Evolutionary conservation across 169 alveolate species (phyloP).

Genomic region (Plasmodium fragile): DNA sequence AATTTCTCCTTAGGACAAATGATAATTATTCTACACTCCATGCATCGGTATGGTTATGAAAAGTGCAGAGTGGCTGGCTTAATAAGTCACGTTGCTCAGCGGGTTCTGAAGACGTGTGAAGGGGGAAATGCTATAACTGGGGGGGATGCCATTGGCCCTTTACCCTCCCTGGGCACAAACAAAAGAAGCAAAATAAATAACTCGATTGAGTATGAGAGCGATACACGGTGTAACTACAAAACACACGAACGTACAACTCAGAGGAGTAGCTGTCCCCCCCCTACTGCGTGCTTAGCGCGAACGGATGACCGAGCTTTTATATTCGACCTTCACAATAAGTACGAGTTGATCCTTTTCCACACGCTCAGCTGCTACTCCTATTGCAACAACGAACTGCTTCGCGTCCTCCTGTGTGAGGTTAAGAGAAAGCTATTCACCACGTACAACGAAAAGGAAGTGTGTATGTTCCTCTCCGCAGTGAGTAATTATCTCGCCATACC

Average conservation of each 20-base stretch:
- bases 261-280: not conserved
- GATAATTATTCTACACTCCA: slow-evolving; percentile 24
- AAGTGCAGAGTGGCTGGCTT: slow-evolving; percentile 4
- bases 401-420: not conserved
- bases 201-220: not conserved
- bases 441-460: slow-evolving; percentile 52
- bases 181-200: not conserved
- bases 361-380: slow-evolving; percentile 35
- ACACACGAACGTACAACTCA: not conserved
- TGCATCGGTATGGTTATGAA: slow-evolving; percentile 6
- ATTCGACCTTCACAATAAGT: slow-evolving; percentile 4
- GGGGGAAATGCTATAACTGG: not conserved
- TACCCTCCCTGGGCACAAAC: not conserved
- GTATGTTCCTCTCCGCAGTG: slow-evolving; percentile 19
- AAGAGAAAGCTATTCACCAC: not conserved
- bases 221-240: not conserved
- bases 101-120: not conserved
- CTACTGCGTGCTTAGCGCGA: too few relatives aligned
- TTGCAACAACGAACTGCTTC: slow-evolving; percentile 26
- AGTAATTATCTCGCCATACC: slow-evolving; percentile 12
- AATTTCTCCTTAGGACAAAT: slow-evolving; percentile 12
- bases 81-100: slow-evolving; percentile 6
- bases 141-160: not conserved
- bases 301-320: not conserved
- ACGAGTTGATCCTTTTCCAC: slow-evolving; percentile 25